A percentile compares a stretch with the other conserved stretches of the same genome.
Conservation (phyloP, 2,329 filamentous ascomycete species). For the Rutstroemia sp. region DNA sequence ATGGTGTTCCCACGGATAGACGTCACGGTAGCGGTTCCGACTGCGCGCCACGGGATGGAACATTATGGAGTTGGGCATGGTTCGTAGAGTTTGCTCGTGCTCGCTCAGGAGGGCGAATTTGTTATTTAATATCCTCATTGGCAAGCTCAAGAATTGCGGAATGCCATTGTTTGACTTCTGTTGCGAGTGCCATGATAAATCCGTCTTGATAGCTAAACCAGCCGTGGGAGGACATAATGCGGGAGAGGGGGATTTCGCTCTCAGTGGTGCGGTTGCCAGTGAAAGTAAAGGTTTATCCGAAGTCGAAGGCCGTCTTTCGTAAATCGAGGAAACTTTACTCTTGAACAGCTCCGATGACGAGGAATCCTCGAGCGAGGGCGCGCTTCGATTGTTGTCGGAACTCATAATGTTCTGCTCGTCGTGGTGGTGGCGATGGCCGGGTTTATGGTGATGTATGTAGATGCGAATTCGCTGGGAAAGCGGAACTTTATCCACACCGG, state of each 20-base stretch:
- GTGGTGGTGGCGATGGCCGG: neutral
- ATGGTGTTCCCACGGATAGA: conserved; percentile 81
- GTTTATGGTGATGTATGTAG: conserved; percentile 4
- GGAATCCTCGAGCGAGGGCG: neutral
- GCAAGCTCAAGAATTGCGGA: neutral
- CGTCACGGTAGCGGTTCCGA: conserved; percentile 79
- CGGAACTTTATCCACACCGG: neutral
- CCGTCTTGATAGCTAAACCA: conserved; percentile 1
- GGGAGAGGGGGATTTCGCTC: neutral
- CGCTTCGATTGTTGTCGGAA: neutral
- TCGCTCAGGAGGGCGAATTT: conserved; percentile 10
- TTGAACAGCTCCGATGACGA: neutral
- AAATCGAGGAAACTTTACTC: neutral
- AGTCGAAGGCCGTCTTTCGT: neutral
- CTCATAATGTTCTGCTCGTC: neutral
- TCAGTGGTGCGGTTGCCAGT: neutral
- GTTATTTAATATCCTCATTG: neutral
- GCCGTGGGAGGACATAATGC: neutral
- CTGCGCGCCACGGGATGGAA: conserved; percentile 16
- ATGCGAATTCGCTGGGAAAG: conserved; percentile 4
- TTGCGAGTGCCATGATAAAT: neutral
- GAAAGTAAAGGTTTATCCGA: conserved; percentile 2
- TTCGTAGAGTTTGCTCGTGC: conserved; percentile 7
- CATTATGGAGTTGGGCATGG: conserved; percentile 4
- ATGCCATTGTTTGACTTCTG: neutral